Conservation (phyloP, 2,329 filamentous ascomycete species). For the Calonectria crousiana region DNA sequence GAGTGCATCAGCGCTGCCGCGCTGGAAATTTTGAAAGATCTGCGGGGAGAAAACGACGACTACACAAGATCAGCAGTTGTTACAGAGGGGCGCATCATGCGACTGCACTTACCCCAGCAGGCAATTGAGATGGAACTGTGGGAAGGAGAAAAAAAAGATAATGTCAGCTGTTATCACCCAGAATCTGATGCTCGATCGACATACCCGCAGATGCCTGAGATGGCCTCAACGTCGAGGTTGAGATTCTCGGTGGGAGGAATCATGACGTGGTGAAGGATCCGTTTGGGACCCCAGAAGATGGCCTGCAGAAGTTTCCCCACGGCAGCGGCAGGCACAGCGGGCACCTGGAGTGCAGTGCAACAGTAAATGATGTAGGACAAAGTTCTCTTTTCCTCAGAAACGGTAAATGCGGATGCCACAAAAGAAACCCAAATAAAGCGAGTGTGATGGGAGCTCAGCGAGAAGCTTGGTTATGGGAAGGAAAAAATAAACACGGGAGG, state of each 20-base stretch:
- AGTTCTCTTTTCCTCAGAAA: not conserved
- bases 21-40: conserved; percentile 93
- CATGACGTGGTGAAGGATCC: conserved; percentile 53
- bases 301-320: conserved; percentile 28
- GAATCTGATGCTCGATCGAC: conserved; percentile 39
- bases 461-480: conserved; percentile 1
- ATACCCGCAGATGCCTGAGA: conserved; percentile 91
- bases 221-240: conserved; percentile 87
- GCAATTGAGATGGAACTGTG: conserved; percentile 91
- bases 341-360: conserved; percentile 10
- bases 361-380: conserved; percentile 14
- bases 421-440: not conserved
- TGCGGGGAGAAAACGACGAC: conserved; percentile 98
- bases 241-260: conserved; percentile 67
- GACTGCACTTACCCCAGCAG: conserved; percentile 74
- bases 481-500: conserved; percentile 31
- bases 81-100: conserved; percentile 8
- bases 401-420: not conserved
- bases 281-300: conserved; percentile 29
- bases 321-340: conserved; percentile 10
- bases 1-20: conserved; percentile 86
- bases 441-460: not conserved
- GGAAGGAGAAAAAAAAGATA: not conserved
- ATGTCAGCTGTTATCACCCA: conserved; percentile 23
- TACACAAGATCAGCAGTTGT: conserved; percentile 38